Conservation (phyloP, 2,329 filamentous ascomycete species). For the Pestalotiopsis sp. region DNA sequence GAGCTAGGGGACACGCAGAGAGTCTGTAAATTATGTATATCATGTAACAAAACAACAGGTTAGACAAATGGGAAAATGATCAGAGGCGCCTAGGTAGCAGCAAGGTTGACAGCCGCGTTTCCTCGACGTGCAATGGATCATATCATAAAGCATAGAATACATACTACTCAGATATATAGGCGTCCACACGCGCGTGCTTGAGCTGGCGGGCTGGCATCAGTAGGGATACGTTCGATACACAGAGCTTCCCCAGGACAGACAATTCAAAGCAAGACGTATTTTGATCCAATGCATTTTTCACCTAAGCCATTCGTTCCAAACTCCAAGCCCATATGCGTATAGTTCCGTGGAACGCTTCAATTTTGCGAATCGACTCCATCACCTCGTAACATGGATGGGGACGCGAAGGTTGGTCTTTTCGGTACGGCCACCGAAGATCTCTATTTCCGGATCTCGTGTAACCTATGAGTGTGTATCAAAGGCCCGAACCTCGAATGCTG, state of each 20-base stretch:
- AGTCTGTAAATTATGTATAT: neutral
- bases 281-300: neutral
- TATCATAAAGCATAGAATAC: too few relatives aligned
- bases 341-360: neutral
- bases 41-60: neutral
- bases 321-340: neutral
- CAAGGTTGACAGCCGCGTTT: neutral
- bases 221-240: neutral
- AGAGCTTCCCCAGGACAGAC: neutral
- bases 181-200: too few relatives aligned
- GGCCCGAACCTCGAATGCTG: constrained; percentile 35
- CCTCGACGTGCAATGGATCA: neutral
- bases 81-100: neutral
- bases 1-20: neutral
- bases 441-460: constrained; percentile 36
- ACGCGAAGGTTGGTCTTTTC: neutral
- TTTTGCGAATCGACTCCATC: neutral
- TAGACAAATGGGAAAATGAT: neutral
- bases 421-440: constrained; percentile 15
- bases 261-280: neutral
- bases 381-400: neutral
- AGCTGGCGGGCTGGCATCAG: neutral
- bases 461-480: constrained; percentile 33
- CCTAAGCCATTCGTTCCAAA: neutral
- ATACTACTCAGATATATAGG: too few relatives aligned